Evolutionary conservation across 2,329 filamentous ascomycete species (phyloP).

Genomic region (Sporothrix luriei): DNA sequence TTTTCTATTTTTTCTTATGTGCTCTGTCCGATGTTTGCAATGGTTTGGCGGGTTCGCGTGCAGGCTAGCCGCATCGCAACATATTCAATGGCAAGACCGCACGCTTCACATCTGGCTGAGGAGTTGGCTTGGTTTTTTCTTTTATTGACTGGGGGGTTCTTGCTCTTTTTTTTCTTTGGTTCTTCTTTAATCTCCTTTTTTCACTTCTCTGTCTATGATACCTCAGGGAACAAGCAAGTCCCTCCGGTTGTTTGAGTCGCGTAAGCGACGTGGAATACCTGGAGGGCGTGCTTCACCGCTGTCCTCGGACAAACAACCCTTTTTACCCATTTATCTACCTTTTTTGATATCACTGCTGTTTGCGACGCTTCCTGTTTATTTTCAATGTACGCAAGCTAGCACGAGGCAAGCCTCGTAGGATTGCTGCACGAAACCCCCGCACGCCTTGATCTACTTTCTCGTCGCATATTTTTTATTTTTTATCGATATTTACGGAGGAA

Average conservation of each 20-base stretch:
- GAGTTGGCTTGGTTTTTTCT: slow-evolving; percentile 28
- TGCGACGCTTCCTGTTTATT: slow-evolving; percentile 22
- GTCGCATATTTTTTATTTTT: background rate
- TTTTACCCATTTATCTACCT: slow-evolving; percentile 24
- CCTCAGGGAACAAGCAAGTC: background rate
- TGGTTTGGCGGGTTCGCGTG: slow-evolving; percentile 29
- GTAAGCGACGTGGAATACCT: background rate
- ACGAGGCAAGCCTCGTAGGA: slow-evolving; percentile 29
- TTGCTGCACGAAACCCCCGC: background rate
- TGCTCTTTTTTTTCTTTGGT: slow-evolving; percentile 15
- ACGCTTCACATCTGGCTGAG: slow-evolving; percentile 30
- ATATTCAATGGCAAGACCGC: slow-evolving; percentile 27
- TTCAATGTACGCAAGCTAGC: background rate
- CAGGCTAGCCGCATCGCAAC: slow-evolving; percentile 29
- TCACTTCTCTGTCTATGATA: slow-evolving; percentile 24
- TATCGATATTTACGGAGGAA: slow-evolving; percentile 22
- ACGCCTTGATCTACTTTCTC: slow-evolving; percentile 25
- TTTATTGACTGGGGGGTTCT: slow-evolving; percentile 19
- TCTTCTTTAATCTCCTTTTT: background rate
- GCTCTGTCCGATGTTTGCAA: slow-evolving; percentile 34
- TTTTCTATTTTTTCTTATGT: slow-evolving; percentile 32
- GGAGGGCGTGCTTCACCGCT: background rate
- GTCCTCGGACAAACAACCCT: background rate
- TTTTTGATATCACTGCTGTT: slow-evolving; percentile 31
- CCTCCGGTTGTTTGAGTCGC: background rate